phyloP scores from a whole-genome alignment of 805 yeast genomes.

The Aciculoconidium aculeatum region DNA sequence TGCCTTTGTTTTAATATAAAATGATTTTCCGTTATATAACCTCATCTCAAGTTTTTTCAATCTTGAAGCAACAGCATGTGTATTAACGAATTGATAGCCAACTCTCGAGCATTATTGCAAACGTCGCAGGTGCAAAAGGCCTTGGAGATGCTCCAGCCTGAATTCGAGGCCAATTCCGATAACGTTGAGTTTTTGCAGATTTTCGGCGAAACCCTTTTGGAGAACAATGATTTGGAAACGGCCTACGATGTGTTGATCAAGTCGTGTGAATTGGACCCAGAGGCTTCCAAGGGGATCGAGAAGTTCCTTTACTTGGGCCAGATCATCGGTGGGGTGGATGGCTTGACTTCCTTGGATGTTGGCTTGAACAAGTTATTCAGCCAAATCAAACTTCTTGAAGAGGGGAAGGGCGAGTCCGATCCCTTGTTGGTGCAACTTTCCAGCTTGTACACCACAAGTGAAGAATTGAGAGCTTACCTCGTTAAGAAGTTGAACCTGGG shows the following conservation, averaged over 20 bases:
- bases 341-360: constrained; percentile 52
- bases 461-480: constrained; percentile 25
- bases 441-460: constrained; percentile 17
- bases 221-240: constrained; percentile 69
- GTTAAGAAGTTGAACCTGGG: constrained; percentile 67
- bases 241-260: constrained; percentile 60
- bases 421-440: constrained; percentile 20
- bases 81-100: constrained; percentile 16
- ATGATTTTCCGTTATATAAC: neutral
- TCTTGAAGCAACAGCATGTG: too few relatives aligned
- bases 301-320: constrained; percentile 90
- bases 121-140: constrained; percentile 51
- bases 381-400: constrained; percentile 30
- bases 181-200: constrained; percentile 46
- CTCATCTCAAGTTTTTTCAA: neutral
- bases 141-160: constrained; percentile 40
- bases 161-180: constrained; percentile 24
- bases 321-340: constrained; percentile 76
- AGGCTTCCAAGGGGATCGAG: constrained; percentile 62
- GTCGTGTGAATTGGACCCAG: constrained; percentile 66
- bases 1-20: neutral
- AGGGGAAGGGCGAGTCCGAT: constrained; percentile 18
- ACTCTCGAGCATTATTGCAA: constrained; percentile 41
- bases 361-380: constrained; percentile 50
- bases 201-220: constrained; percentile 75